Percentiles rank a stretch among this genome's conserved stretches.
Evolutionary conservation across 768 basidiomycete species (phyloP).

Genomic region (Tubosaeta sp.): DNA sequence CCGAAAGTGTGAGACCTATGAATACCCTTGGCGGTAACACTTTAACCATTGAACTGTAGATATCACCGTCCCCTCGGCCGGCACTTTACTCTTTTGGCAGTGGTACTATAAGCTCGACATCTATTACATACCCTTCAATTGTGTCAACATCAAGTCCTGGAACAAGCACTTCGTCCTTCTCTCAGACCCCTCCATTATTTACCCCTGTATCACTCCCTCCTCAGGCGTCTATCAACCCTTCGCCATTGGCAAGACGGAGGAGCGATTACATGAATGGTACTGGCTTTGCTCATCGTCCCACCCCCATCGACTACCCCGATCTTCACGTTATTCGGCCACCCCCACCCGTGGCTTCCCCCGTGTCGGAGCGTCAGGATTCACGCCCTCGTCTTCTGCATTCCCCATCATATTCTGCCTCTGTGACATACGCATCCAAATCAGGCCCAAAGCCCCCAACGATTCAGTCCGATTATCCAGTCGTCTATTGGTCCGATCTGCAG

Average conservation of each 20-base stretch:
- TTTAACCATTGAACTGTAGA: constrained; percentile 23
- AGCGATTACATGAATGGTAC: constrained; percentile 81
- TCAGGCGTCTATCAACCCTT: constrained; percentile 79
- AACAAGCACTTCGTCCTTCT: constrained; percentile 37
- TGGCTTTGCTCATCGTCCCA: constrained; percentile 40
- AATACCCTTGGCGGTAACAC: constrained; percentile 6
- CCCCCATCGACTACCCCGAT: constrained; percentile 76
- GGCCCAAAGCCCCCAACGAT: constrained; percentile 64
- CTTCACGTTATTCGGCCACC: constrained; percentile 71
- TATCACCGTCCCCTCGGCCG: constrained; percentile 32
- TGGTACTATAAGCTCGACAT: constrained; percentile 30
- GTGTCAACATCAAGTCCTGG: constrained; percentile 36
- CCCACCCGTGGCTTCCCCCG: constrained; percentile 67
- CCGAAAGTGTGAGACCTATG: constrained; percentile 42
- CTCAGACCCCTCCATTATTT: constrained; percentile 37
- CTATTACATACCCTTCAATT: constrained; percentile 55
- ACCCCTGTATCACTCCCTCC: constrained; percentile 61
- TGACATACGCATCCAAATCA: constrained; percentile 13
- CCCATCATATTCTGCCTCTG: constrained; percentile 33
- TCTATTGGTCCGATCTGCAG: constrained; percentile 78
- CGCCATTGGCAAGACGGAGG: constrained; percentile 63
- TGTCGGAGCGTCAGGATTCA: constrained; percentile 72
- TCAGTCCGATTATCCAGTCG: constrained; percentile 71
- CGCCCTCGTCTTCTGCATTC: constrained; percentile 48
- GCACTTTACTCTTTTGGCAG: constrained; percentile 37